These are phyloP conservation scores for Hypholoma fasciculare DNA, from an alignment of 768 basidiomycete genomes.

Conservation along the genomic window DNA sequence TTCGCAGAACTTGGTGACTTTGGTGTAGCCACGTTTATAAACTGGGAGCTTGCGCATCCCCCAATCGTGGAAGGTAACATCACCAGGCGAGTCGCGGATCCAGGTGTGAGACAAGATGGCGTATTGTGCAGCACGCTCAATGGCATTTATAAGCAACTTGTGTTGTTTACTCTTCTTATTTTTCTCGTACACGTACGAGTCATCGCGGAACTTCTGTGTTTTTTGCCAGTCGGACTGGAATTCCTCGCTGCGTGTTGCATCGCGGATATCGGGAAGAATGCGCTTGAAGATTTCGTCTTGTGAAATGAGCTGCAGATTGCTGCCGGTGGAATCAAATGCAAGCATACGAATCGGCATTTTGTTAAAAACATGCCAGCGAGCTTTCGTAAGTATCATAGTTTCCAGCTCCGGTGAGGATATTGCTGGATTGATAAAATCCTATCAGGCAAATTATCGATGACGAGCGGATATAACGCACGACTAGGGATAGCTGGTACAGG, in stretches of 20 bases:
- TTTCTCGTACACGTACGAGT: background rate
- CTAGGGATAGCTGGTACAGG: too few species aligned
- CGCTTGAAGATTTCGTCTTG: background rate
- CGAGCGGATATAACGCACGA: too few species aligned
- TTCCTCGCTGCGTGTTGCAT: background rate
- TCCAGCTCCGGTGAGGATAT: background rate
- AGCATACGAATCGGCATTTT: conserved; percentile 6
- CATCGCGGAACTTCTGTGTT: background rate
- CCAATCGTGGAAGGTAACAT: background rate
- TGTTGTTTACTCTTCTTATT: background rate
- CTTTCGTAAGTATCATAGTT: background rate
- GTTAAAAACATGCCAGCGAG: conserved; percentile 4
- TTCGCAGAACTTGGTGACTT: background rate
- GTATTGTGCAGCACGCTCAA: background rate
- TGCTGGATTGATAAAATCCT: background rate
- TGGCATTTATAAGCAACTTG: background rate
- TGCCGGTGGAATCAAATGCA: background rate
- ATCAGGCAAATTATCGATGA: too few species aligned
- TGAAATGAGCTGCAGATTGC: conserved; percentile 1
- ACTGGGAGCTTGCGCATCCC: background rate
- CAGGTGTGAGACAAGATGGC: background rate
- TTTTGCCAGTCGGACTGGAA: background rate
- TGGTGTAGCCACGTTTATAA: background rate
- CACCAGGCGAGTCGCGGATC: background rate
- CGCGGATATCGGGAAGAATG: conserved; percentile 1